Evolutionary conservation across 345 rosid genomes (phyloP).

Genomic region (Aquilaria malaccensis): DNA sequence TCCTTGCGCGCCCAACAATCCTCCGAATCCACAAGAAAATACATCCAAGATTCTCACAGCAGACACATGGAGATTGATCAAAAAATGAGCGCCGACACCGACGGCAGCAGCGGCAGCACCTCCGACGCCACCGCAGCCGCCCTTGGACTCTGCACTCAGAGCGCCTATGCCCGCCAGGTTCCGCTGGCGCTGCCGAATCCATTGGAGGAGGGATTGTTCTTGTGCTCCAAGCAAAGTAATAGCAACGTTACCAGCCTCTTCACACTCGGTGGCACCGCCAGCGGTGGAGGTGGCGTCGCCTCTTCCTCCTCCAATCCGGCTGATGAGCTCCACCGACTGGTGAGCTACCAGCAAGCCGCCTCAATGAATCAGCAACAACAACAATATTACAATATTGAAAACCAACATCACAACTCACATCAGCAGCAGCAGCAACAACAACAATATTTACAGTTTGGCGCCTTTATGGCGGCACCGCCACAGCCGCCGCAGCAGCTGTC

Average conservation of each 20-base stretch:
- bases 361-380: slow-evolving; percentile 33
- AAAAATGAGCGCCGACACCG: slow-evolving; percentile 30
- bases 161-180: background rate
- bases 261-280: background rate
- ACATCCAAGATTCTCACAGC: slow-evolving; percentile 16
- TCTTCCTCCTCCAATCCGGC: slow-evolving; percentile 24
- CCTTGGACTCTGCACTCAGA: slow-evolving; percentile 54
- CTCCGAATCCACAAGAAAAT: slow-evolving; percentile 20
- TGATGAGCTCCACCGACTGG: slow-evolving; percentile 70
- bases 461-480: slow-evolving; percentile 27
- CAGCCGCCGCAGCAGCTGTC: slow-evolving; percentile 35
- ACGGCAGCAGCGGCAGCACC: slow-evolving; percentile 42
- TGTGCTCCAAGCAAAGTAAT: slow-evolving; percentile 22
- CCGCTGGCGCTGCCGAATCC: slow-evolving; percentile 23
- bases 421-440: slow-evolving; percentile 33
- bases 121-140: slow-evolving; percentile 56
- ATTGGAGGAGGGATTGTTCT: slow-evolving; percentile 25
- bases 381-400: slow-evolving; percentile 6
- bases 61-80: slow-evolving; percentile 27
- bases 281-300: slow-evolving; percentile 12
- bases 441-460: slow-evolving; percentile 31
- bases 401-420: background rate
- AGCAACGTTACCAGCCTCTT: slow-evolving; percentile 19
- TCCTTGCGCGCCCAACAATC: slow-evolving; percentile 20
- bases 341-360: slow-evolving; percentile 48